A percentile compares a stretch with the other conserved stretches of the same genome.
These are phyloP conservation scores for Selaginella moellendorffii DNA, from an alignment of 75 land plant species.

Conservation along the genomic window DNA sequence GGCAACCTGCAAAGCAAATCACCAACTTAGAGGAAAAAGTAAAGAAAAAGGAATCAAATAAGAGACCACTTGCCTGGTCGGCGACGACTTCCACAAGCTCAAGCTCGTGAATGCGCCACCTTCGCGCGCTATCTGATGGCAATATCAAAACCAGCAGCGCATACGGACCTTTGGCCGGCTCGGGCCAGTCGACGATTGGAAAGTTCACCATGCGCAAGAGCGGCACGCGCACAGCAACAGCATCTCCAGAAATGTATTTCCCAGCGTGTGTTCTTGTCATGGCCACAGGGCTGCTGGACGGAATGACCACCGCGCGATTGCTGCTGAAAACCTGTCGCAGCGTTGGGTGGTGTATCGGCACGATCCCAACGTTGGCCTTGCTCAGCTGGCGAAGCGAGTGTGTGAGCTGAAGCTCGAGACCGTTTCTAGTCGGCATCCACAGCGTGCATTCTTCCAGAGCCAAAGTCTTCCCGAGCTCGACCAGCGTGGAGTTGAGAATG, in stretches of 20 bases:
- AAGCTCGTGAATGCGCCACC: constrained; percentile 77
- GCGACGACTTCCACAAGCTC: constrained; percentile 91
- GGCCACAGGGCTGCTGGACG: constrained; percentile 51
- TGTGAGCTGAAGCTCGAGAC: constrained; percentile 44
- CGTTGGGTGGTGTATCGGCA: constrained; percentile 47
- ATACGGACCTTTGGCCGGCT: constrained; percentile 46
- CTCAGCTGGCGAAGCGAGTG: constrained; percentile 38
- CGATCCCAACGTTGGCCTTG: constrained; percentile 32
- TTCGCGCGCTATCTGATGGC: constrained; percentile 66
- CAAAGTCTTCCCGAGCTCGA: constrained; percentile 60
- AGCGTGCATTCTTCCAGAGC: constrained; percentile 66
- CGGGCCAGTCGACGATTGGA: constrained; percentile 63
- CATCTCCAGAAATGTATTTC: constrained; percentile 44
- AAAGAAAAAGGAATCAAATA: no score
- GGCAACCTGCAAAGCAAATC: constrained; percentile 47
- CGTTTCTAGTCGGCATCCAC: constrained; percentile 82
- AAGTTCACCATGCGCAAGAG: constrained; percentile 51
- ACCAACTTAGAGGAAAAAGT: no score
- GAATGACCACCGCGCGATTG: constrained; percentile 34
- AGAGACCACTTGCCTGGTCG: constrained; percentile 91
- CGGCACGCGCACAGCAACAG: constrained; percentile 69
- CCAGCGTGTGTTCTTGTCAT: constrained; percentile 25
- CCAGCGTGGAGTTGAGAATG: constrained; percentile 63
- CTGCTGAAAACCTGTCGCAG: constrained; percentile 49
- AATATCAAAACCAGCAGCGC: constrained; percentile 83